Percentiles rank a stretch among this genome's conserved stretches.
Evolutionary conservation across 306 rosid genomes (phyloP).

Genomic region (Erythrophleum fordii): DNA sequence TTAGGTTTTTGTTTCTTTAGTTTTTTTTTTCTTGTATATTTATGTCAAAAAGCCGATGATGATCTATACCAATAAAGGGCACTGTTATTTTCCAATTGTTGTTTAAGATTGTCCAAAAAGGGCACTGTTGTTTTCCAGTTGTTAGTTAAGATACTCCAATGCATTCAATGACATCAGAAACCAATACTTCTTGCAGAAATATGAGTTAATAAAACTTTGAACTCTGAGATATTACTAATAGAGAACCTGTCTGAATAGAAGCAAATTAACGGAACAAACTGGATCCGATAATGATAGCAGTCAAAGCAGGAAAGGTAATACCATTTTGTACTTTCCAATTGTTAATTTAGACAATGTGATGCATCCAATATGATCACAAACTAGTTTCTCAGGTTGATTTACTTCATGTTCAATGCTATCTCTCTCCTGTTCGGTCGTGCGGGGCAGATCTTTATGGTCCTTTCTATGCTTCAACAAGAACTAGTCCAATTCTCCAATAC

Average conservation of each 20-base stretch:
- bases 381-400: constrained; percentile 32
- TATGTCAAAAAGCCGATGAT: too few relatives aligned
- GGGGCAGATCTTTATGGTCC: constrained; percentile 90
- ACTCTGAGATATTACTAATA: not conserved
- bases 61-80: too few relatives aligned
- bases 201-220: not conserved
- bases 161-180: not conserved
- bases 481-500: constrained; percentile 79
- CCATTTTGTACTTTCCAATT: constrained; percentile 30
- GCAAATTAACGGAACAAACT: not conserved
- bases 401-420: constrained; percentile 98
- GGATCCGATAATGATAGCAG: constrained; percentile 6
- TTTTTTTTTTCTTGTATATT: too few relatives aligned
- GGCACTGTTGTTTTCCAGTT: not conserved
- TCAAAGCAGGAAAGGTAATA: constrained; percentile 5
- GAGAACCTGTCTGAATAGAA: not conserved
- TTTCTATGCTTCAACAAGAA: constrained; percentile 86
- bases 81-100: too few relatives aligned
- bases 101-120: too few relatives aligned
- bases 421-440: constrained; percentile 92
- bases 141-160: not conserved
- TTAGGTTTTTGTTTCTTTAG: too few relatives aligned
- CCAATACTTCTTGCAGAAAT: not conserved
- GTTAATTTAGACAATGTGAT: constrained; percentile 9
- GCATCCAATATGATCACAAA: constrained; percentile 25